Evolutionary conservation across 2,329 filamentous ascomycete species (phyloP).

Genomic region (Fusarium incarnatum): DNA sequence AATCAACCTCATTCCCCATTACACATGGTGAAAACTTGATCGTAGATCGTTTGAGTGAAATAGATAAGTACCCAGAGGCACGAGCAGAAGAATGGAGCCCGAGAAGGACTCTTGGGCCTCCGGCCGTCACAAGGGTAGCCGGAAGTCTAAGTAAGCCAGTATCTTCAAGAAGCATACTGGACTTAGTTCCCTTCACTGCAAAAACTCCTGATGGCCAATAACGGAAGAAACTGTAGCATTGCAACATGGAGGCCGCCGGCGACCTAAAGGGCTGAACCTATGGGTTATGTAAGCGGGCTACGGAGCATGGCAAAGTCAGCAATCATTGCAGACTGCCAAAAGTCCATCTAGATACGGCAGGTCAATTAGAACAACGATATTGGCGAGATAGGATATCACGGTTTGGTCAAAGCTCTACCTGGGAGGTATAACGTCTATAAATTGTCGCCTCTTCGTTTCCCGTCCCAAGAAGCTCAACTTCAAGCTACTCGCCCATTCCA

Average conservation of each 20-base stretch:
- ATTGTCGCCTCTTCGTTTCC: no score
- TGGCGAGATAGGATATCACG: no score
- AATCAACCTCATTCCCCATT: neutral
- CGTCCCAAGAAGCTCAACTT: accelerated
- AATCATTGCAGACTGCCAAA: neutral
- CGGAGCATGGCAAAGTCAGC: neutral
- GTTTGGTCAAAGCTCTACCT: neutral
- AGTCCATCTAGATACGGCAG: neutral
- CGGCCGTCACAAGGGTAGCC: neutral
- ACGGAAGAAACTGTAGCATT: neutral
- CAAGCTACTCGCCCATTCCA: no score
- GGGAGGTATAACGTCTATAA: neutral
- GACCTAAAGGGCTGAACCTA: neutral
- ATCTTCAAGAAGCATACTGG: neutral
- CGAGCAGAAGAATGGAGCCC: neutral
- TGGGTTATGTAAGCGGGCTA: neutral
- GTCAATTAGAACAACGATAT: no score
- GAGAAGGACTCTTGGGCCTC: neutral
- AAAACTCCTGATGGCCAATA: neutral
- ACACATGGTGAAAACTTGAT: neutral
- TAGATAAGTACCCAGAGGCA: neutral
- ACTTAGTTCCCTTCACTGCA: neutral
- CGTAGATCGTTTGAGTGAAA: neutral
- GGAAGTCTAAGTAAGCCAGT: neutral
- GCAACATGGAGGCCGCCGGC: no score